Percentiles rank a stretch among this genome's conserved stretches.
Evolutionary conservation across 2,329 filamentous ascomycete genomes (phyloP).

Genomic region (Thelonectria blattea): DNA sequence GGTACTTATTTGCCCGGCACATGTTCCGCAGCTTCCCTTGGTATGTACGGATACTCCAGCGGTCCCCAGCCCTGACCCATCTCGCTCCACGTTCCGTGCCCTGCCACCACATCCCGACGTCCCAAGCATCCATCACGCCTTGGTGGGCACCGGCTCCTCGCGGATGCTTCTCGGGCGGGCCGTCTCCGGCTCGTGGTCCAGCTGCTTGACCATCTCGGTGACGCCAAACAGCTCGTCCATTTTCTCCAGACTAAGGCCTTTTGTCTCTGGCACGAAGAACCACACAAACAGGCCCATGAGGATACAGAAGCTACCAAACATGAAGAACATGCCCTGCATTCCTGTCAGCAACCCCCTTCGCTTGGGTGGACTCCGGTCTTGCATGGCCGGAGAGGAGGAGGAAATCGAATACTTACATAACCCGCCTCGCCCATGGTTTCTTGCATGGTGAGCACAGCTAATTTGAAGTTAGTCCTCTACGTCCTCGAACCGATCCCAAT

Average conservation of each 20-base stretch:
- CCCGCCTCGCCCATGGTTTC: conserved; percentile 53
- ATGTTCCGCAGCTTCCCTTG: not conserved
- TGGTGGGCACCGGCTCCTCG: conserved; percentile 33
- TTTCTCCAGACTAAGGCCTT: conserved; percentile 67
- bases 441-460: conserved; percentile 70
- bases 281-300: conserved; percentile 70
- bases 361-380: not conserved
- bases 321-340: conserved; percentile 66
- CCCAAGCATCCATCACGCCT: conserved; percentile 18
- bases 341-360: conserved; percentile 10
- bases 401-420: conserved; percentile 43
- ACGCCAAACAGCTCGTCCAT: conserved; percentile 72
- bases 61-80: not conserved
- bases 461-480: not conserved
- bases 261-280: conserved; percentile 74
- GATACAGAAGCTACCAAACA: conserved; percentile 71
- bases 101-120: not conserved
- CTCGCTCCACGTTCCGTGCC: not conserved
- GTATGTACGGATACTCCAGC: too few relatives aligned
- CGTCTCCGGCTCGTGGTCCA: conserved; percentile 41
- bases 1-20: not conserved
- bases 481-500: not conserved
- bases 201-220: conserved; percentile 48
- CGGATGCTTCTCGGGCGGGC: conserved; percentile 36
- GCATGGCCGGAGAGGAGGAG: not conserved